Evolutionary conservation across 148 eudicot species (phyloP).

Genomic region (Vaccinium corymbosum): DNA sequence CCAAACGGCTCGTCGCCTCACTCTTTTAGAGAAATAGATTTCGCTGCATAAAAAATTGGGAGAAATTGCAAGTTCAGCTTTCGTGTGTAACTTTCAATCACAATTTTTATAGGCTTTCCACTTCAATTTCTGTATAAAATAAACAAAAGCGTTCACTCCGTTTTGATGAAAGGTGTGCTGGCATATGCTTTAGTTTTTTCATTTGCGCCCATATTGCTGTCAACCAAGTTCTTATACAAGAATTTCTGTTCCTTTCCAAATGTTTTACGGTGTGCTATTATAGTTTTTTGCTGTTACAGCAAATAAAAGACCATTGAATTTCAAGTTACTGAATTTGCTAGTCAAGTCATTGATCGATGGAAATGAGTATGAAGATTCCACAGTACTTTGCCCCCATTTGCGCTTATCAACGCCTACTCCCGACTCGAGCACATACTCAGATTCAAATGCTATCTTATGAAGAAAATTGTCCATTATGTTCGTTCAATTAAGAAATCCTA

Average conservation of each 20-base stretch:
- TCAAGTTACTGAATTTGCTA: conserved; percentile 63
- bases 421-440: conserved; percentile 39
- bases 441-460: too few species aligned
- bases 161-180: background rate
- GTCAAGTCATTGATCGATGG: conserved; percentile 89
- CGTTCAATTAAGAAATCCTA: too few species aligned
- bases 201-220: background rate
- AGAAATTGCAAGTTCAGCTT: conserved; percentile 64
- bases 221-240: background rate
- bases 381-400: conserved; percentile 78
- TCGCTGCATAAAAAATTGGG: conserved; percentile 79
- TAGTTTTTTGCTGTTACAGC: conserved; percentile 90
- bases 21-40: too few species aligned
- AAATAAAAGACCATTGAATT: conserved; percentile 68
- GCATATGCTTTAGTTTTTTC: background rate
- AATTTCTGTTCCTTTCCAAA: conserved; percentile 37
- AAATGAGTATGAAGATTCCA: conserved; percentile 84
- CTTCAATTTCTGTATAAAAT: background rate
- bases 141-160: background rate
- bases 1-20: too few species aligned
- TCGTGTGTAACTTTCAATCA: background rate
- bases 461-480: too few species aligned
- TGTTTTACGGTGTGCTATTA: conserved; percentile 81
- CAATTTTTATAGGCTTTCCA: background rate
- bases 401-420: conserved; percentile 76